Base-by-base conservation (phyloP, 305 asterid species). In the Andrographis paniculata region DNA sequence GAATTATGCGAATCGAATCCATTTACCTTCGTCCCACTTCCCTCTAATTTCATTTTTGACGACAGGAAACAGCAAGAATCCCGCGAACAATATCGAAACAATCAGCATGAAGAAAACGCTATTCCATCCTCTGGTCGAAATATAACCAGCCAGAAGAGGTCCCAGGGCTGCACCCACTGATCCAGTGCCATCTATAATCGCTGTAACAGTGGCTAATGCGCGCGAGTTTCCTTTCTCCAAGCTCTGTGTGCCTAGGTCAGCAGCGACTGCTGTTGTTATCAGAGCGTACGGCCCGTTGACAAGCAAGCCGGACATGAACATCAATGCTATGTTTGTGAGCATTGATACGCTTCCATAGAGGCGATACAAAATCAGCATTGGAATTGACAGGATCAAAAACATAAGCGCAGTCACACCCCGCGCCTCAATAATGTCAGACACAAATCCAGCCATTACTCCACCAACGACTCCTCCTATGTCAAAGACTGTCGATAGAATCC, bases 101-200 rank as follows among this genome's bases (percentile, higher is more conserved):
- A 79, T 77, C 31, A 91, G 95, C 93, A 91, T 74, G 23, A 70
- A 45, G 65, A 91, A 91, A 6, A 91, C 94, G 28, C 82, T 75
- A 52, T 83, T 83, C 99, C 99, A 91, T 60, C 99, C 99, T 60
- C 78, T 74, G 1, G 95, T 83, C 6, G 87, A 83, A 50, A 87
- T 79, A 67, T 91, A 91, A 20, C 99, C 96, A 15, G 96, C 96
- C 42, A 91, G 61, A 72, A 91, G 94, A 4, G 96, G 95, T 16
- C 96, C 99, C 36, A 87, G 53, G 27, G 95, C 95, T 6, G 93
- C 99, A 28, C 99, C 95, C 8, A 83, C 82, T 20, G 96, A 91
- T 56, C 99, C 96, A 17, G 96, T 91, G 9, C 93, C 99, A 48
- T 91, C 99, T 62, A 91, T 87, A 45, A 91, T 87, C 23, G 95